These are phyloP conservation scores for Vigna reflexopilosa DNA, from an alignment of 306 rosid species.

Conservation along the genomic window DNA sequence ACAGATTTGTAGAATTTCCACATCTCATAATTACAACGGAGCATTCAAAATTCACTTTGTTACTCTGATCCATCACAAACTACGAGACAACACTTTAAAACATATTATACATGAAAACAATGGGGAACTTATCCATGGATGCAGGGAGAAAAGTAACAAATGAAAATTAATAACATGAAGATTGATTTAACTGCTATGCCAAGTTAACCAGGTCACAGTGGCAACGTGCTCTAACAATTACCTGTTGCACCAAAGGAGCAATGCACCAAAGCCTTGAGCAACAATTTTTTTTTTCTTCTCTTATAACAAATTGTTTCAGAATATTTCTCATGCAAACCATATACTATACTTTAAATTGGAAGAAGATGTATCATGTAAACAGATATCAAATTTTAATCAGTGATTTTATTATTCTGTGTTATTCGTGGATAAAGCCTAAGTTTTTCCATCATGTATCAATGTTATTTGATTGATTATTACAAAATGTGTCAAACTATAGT, in stretches of 20 bases:
- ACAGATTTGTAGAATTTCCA: constrained; percentile 11
- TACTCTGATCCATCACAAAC: constrained; percentile 9
- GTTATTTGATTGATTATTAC: background rate
- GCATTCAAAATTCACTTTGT: background rate
- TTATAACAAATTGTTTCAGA: background rate
- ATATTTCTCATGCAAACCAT: constrained; percentile 1
- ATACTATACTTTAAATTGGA: constrained; percentile 1
- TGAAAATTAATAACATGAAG: background rate
- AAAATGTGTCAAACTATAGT: constrained; percentile 1
- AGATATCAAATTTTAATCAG: background rate
- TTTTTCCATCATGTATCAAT: constrained; percentile 19
- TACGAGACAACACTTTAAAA: constrained; percentile 28
- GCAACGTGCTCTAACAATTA: constrained; percentile 14
- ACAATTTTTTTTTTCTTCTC: constrained; percentile 13
- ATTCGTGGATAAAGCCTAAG: constrained; percentile 7
- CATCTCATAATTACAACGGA: background rate
- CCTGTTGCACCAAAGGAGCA: background rate
- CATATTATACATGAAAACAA: constrained; percentile 6
- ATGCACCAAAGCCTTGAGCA: background rate
- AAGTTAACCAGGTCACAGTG: constrained; percentile 16
- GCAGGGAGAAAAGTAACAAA: constrained; percentile 14
- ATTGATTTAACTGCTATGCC: constrained; percentile 31
- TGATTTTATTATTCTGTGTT: background rate
- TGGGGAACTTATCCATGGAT: background rate
- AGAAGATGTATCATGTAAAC: constrained; percentile 8